phyloP scores from a whole-genome alignment of 768 basidiomycete species.

The Dioszegia crocea region DNA sequence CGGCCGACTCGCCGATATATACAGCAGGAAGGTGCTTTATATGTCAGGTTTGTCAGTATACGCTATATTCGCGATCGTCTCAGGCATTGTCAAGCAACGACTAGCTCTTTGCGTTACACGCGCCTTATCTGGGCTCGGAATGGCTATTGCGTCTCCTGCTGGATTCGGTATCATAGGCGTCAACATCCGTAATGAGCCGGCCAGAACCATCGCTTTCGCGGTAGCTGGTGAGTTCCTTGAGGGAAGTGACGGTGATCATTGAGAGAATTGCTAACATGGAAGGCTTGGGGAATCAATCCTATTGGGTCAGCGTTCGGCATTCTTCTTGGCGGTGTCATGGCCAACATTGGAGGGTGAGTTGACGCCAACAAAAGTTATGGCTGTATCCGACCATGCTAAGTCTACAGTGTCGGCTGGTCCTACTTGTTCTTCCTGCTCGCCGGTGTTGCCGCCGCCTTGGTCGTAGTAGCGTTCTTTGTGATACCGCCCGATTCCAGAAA shows the following conservation, averaged over 20 bases:
- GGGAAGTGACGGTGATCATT: not conserved
- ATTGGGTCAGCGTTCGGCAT: conserved; percentile 68
- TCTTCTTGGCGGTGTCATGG: conserved; percentile 66
- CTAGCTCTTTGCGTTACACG: conserved; percentile 21
- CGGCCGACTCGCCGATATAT: not conserved
- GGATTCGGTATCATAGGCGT: conserved; percentile 25
- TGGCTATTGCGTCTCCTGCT: conserved; percentile 21
- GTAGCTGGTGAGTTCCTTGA: conserved; percentile 56
- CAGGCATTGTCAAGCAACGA: not conserved
- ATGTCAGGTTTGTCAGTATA: not conserved
- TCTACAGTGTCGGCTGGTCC: conserved; percentile 58
- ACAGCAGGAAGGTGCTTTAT: not conserved
- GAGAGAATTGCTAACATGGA: not conserved
- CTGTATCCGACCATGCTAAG: conserved; percentile 5
- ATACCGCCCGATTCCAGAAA: conserved; percentile 59
- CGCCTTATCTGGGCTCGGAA: conserved; percentile 25
- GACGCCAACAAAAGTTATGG: too few species aligned
- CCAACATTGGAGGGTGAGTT: conserved; percentile 51
- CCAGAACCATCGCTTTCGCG: conserved; percentile 70
- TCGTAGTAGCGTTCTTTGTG: conserved; percentile 57
- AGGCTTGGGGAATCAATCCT: conserved; percentile 73
- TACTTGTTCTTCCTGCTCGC: conserved; percentile 61
- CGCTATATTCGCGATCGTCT: not conserved
- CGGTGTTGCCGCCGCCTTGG: conserved; percentile 58
- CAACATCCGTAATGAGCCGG: conserved; percentile 28